phyloP scores from a whole-genome alignment of 2,329 filamentous ascomycete genomes.

The Cladorrhinum sp. region DNA sequence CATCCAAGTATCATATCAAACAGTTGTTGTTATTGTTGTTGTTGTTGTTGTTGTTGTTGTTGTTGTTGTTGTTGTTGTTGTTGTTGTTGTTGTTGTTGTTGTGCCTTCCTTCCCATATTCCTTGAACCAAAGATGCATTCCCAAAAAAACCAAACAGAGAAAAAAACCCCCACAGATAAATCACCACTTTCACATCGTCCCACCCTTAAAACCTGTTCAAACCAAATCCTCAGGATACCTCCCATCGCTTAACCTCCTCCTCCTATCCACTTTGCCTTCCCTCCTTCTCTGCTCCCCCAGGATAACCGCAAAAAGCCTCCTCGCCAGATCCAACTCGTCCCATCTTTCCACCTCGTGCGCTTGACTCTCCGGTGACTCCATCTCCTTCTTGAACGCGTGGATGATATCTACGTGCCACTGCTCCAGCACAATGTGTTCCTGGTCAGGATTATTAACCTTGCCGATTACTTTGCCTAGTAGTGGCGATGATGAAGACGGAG shows the following conservation, averaged over 20 bases:
- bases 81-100: not conserved
- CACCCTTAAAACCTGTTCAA: not conserved
- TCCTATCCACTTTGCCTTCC: slow-evolving; percentile 23
- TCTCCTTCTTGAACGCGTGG: slow-evolving; percentile 48
- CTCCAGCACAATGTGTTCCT: slow-evolving; percentile 47
- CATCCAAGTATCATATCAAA: not conserved
- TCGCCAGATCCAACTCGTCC: slow-evolving; percentile 48
- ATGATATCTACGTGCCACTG: slow-evolving; percentile 58
- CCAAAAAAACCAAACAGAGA: no score
- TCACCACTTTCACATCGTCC: not conserved
- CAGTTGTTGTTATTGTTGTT: not conserved
- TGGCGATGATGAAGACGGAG: not conserved
- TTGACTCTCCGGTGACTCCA: slow-evolving; percentile 41
- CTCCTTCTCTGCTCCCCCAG: slow-evolving; percentile 46
- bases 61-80: not conserved
- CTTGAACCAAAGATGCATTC: no score
- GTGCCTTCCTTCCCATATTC: not conserved
- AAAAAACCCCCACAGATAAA: no score
- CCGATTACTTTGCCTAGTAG: slow-evolving; percentile 29
- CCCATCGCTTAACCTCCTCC: slow-evolving; percentile 29
- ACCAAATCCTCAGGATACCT: slow-evolving; percentile 1
- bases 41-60: not conserved
- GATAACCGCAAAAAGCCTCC: slow-evolving; percentile 52
- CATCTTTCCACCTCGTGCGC: slow-evolving; percentile 48
- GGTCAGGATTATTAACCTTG: slow-evolving; percentile 46